Evolutionary conservation across 345 rosid species (phyloP).

Genomic region (Linum usitatissimum): DNA sequence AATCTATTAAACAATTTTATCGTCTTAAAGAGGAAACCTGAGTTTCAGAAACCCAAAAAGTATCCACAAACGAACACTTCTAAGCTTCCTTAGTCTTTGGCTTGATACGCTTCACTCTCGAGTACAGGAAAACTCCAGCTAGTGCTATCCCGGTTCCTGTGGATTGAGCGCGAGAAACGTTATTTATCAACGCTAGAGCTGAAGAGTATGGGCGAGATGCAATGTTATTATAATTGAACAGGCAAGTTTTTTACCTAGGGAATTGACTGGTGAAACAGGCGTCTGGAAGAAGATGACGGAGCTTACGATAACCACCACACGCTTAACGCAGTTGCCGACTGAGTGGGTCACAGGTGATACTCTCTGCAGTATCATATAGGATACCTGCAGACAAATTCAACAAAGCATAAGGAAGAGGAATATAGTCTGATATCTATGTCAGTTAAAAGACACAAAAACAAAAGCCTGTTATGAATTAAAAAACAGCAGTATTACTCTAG

Average conservation of each 20-base stretch:
- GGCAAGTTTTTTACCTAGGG: constrained; percentile 48
- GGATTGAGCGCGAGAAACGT: not conserved
- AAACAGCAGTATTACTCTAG: not conserved
- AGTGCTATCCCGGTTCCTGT: constrained; percentile 93
- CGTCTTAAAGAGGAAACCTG: not conserved
- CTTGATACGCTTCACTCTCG: constrained; percentile 89
- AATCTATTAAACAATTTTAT: not conserved
- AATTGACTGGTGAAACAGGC: constrained; percentile 71
- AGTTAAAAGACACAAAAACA: not conserved
- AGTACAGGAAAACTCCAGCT: constrained; percentile 89
- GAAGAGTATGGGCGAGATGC: not conserved
- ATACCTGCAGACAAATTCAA: constrained; percentile 45
- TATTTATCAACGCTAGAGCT: not conserved
- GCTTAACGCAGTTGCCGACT: constrained; percentile 97
- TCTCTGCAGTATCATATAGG: constrained; percentile 89
- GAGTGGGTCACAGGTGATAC: constrained; percentile 98
- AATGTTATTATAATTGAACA: not conserved
- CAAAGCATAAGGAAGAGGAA: not conserved
- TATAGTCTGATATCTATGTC: not conserved
- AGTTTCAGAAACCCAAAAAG: not conserved
- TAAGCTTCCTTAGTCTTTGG: constrained; percentile 72
- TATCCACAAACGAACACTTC: constrained; percentile 1
- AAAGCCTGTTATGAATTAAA: not conserved
- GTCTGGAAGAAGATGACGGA: constrained; percentile 82
- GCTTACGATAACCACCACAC: constrained; percentile 99